These are phyloP conservation scores for Botrytis deweyae DNA, from an alignment of 2,329 filamentous ascomycete genomes.

Conservation along the genomic window DNA sequence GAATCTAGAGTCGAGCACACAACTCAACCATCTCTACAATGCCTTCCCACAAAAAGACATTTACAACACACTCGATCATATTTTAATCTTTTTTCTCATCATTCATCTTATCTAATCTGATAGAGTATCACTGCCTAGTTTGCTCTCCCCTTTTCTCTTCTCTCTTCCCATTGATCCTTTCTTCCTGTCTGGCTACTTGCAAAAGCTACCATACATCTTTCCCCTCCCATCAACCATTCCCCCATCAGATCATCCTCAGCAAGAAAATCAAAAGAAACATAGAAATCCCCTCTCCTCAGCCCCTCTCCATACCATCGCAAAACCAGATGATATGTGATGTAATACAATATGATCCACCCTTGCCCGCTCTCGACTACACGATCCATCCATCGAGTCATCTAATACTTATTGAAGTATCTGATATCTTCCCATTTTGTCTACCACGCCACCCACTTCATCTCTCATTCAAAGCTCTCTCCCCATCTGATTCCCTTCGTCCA, in stretches of 20 bases:
- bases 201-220: background rate
- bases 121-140: background rate
- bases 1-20: too few relatives aligned
- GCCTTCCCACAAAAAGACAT: background rate
- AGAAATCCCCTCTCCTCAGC: background rate
- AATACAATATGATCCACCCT: background rate
- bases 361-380: background rate
- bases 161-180: background rate
- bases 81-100: slow-evolving; percentile 1
- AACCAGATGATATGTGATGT: background rate
- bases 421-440: background rate
- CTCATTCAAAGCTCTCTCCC: background rate
- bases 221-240: background rate
- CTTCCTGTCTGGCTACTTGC: background rate
- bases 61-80: background rate
- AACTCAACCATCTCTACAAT: background rate
- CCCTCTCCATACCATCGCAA: background rate
- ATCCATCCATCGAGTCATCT: background rate
- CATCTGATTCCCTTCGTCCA: background rate
- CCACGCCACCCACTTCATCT: background rate
- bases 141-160: background rate
- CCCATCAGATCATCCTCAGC: background rate
- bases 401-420: background rate
- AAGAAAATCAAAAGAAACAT: background rate
- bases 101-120: background rate